Evolutionary conservation across 2,329 filamentous ascomycete species (phyloP).

Genomic region (Cladosporium cucumerinum): DNA sequence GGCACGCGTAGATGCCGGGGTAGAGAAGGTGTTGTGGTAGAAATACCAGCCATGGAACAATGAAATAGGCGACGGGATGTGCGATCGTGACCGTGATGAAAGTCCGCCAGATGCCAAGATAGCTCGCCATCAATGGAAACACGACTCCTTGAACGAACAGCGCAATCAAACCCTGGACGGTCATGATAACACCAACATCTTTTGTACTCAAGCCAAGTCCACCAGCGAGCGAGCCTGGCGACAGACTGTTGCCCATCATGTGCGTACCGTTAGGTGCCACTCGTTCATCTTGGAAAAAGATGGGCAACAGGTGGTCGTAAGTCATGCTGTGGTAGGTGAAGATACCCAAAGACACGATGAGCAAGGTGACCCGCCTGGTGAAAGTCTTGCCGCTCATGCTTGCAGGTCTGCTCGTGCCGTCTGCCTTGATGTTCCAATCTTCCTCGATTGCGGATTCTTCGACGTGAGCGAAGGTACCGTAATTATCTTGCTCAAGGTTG

Average conservation of each 20-base stretch:
- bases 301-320: conserved; percentile 86
- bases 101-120: conserved; percentile 64
- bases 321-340: conserved; percentile 96
- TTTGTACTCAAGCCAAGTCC: conserved; percentile 65
- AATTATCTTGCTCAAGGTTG: conserved; percentile 68
- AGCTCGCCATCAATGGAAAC: conserved; percentile 62
- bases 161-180: conserved; percentile 67
- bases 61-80: conserved; percentile 65
- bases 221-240: conserved; percentile 45
- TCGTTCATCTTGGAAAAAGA: conserved; percentile 81
- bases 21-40: conserved; percentile 55
- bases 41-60: conserved; percentile 65
- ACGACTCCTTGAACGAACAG: conserved; percentile 70
- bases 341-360: conserved; percentile 78
- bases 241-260: conserved; percentile 24
- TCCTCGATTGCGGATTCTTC: conserved; percentile 53
- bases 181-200: conserved; percentile 66
- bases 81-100: conserved; percentile 63
- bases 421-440: conserved; percentile 50
- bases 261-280: conserved; percentile 40
- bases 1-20: conserved; percentile 61
- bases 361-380: conserved; percentile 65
- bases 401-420: conserved; percentile 40
- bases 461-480: conserved; percentile 40
- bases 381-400: conserved; percentile 49